Evolutionary conservation across 2,329 filamentous ascomycete species (phyloP), one percentile per base, ranked within the genome.

Genomic region (Karstenula rhodostoma): DNA sequence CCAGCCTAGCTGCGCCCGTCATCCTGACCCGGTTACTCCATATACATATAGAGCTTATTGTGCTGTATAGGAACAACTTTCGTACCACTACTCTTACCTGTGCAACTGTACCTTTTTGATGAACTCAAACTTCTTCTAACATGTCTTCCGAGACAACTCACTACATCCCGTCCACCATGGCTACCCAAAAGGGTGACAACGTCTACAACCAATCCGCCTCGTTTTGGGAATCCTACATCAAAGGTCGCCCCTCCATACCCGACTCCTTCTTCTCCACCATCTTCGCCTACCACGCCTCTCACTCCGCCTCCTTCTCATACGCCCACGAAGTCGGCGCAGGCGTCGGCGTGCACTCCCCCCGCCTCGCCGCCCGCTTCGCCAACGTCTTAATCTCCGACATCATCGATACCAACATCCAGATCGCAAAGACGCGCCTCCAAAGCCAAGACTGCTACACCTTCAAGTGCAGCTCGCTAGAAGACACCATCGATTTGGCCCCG

Each of bases 211-310:
- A 47, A 47, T 25, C 23, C 12, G 22, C 25, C 15, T 8, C 12
- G 1, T 73, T 73, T 50, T 73, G 68, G 69, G 56, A 64, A 33
- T 67, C 64, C 51, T 72, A 73, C 33, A 57, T 68, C 33, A 67
- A 64, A 48, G 68, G 69, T 17, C 58, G 72, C 7, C 67, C 66
- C 22, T 15, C 48, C 2, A 33, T 59, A 1, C 69, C 69, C 5
- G 46, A 65, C 6, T 43, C 44, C 5, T 61, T 74, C 43, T 71
- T 69, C 50, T 52, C 66, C 17, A 60, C 66, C 4, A 61, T 73
- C 25, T 72, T 65, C 59, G 35, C 42, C 37, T 73, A 73, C 47
- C 71, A 74, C 43, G 42, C 46, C 17, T 42, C 17, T 1, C 62
- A 72, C 19, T 52, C 59, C 25, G 66, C 62, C 40, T 59, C 33